Evolutionary conservation across 176 grass and related monocot species (phyloP).

Genomic region (Oryza nivara): DNA sequence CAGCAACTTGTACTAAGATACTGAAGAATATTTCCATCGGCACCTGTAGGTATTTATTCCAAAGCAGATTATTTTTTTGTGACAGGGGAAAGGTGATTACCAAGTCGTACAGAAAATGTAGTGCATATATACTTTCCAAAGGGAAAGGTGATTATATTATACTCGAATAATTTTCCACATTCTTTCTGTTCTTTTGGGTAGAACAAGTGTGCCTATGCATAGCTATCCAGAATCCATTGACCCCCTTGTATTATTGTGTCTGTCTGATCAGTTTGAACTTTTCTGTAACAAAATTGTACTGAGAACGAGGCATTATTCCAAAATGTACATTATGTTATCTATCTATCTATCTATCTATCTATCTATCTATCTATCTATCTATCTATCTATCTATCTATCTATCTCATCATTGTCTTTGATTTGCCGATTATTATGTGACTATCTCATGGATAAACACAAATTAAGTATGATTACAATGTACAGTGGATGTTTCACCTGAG

Average conservation of each 20-base stretch:
- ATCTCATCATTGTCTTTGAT: neutral
- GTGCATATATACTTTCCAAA: constrained; percentile 13
- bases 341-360: neutral
- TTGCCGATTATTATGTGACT: neutral
- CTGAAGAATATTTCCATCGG: neutral
- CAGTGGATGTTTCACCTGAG: neutral
- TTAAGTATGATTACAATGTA: neutral
- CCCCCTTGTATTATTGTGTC: constrained; percentile 7
- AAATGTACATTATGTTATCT: constrained; percentile 1
- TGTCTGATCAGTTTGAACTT: neutral
- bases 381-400: neutral
- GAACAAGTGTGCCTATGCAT: neutral
- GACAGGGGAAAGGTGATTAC: constrained; percentile 35
- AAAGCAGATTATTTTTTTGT: neutral
- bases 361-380: neutral
- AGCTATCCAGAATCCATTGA: constrained; percentile 27
- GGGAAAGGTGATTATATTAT: constrained; percentile 37
- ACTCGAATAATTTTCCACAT: constrained; percentile 2
- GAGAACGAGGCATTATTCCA: neutral
- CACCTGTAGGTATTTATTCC: constrained; percentile 4
- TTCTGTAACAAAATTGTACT: constrained; percentile 3
- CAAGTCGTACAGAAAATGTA: constrained; percentile 40
- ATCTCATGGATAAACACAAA: neutral
- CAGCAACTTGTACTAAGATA: constrained; percentile 4
- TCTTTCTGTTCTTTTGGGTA: neutral